These are phyloP conservation scores for Ophidiomyces ophidiicola DNA, from an alignment of 2,329 filamentous ascomycete genomes.

Conservation along the genomic window DNA sequence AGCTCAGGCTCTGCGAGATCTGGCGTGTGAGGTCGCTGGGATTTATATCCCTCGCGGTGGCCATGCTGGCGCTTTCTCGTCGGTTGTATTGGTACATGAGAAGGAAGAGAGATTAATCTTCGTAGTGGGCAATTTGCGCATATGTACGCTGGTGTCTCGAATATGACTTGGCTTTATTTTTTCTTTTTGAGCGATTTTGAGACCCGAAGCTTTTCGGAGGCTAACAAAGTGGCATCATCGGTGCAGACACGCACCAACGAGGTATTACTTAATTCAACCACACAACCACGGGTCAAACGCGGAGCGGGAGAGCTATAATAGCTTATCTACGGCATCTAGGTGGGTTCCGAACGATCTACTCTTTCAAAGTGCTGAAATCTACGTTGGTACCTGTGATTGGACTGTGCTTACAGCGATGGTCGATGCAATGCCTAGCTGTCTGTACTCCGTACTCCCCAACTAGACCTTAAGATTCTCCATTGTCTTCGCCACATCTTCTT, in stretches of 20 bases:
- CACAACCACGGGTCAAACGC: too few relatives aligned
- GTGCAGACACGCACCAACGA: slow-evolving; percentile 7
- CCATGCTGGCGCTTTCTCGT: slow-evolving; percentile 17
- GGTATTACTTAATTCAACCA: background rate
- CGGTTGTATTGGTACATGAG: slow-evolving; percentile 2
- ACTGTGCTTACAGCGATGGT: too few relatives aligned
- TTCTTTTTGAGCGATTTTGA: slow-evolving; percentile 10
- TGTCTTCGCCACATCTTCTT: slow-evolving; percentile 30
- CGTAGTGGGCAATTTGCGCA: too few relatives aligned
- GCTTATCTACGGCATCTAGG: too few relatives aligned
- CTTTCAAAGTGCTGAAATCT: too few relatives aligned
- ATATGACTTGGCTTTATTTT: slow-evolving; percentile 1
- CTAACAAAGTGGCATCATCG: slow-evolving; percentile 7
- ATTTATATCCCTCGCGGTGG: slow-evolving; percentile 28
- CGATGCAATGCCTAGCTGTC: too few relatives aligned
- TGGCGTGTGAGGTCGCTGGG: slow-evolving; percentile 27
- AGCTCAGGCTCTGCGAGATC: slow-evolving; percentile 49
- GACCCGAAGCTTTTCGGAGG: slow-evolving; percentile 5
- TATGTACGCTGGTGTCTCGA: background rate
- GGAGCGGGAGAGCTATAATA: too few relatives aligned
- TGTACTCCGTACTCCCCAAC: too few relatives aligned
- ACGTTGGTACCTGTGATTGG: too few relatives aligned
- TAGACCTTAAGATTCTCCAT: slow-evolving; percentile 33
- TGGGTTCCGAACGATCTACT: too few relatives aligned
- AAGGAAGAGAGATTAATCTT: too few relatives aligned